These are phyloP conservation scores for Parasarocladium wereldwijsianum DNA, from an alignment of 2,329 filamentous ascomycete species.

Conservation along the genomic window DNA sequence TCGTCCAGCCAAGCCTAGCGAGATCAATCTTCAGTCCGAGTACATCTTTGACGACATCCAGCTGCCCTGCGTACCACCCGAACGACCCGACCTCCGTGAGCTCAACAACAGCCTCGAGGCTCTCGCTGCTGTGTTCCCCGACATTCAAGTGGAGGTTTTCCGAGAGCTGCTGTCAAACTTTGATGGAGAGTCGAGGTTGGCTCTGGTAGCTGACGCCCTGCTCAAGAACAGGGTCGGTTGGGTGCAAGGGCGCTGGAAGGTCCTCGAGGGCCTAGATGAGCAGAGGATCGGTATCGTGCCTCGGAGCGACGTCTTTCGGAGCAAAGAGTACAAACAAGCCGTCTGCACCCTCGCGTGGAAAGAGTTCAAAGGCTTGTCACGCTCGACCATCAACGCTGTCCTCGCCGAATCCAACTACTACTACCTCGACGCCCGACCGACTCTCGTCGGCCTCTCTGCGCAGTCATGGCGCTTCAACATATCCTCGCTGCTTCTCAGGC, in stretches of 20 bases:
- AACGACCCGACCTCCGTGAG: slow-evolving; percentile 48
- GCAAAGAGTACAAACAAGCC: slow-evolving; percentile 50
- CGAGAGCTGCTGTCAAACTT: slow-evolving; percentile 66
- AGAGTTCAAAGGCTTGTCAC: slow-evolving; percentile 62
- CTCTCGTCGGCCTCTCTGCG: slow-evolving; percentile 51
- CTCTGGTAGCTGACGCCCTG: slow-evolving; percentile 62
- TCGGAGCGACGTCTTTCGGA: slow-evolving; percentile 52
- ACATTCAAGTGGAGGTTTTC: slow-evolving; percentile 71
- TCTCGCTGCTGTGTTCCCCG: slow-evolving; percentile 60
- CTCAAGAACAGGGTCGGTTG: slow-evolving; percentile 57
- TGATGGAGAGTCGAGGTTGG: slow-evolving; percentile 60
- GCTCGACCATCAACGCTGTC: slow-evolving; percentile 62
- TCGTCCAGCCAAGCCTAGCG: slow-evolving; percentile 16
- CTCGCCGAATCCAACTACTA: slow-evolving; percentile 70
- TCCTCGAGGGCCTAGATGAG: slow-evolving; percentile 15
- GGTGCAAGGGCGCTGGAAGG: slow-evolving; percentile 53
- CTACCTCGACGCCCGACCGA: slow-evolving; percentile 57
- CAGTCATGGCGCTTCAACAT: slow-evolving; percentile 69
- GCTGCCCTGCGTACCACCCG: slow-evolving; percentile 29
- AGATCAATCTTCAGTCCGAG: slow-evolving; percentile 17
- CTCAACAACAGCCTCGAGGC: slow-evolving; percentile 56
- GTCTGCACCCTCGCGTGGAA: slow-evolving; percentile 53
- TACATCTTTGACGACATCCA: slow-evolving; percentile 44
- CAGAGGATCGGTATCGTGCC: slow-evolving; percentile 28
- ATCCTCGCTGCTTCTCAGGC: slow-evolving; percentile 53